Percentiles rank a stretch among this genome's conserved stretches.
phyloP scores from a whole-genome alignment of 2,329 filamentous ascomycete genomes.

The Fusarium scirpi region DNA sequence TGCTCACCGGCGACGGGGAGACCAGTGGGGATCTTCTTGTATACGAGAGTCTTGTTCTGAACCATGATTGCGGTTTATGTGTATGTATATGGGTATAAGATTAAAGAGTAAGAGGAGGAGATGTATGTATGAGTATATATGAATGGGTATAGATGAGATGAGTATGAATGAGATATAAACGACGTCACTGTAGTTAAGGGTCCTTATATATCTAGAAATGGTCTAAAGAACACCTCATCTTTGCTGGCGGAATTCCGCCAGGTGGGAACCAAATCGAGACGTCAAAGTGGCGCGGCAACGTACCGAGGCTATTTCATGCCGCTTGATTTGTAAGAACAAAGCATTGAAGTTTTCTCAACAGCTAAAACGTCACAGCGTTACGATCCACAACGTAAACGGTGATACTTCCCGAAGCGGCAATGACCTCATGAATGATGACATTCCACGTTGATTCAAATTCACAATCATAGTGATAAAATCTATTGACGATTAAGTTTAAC shows the following conservation, averaged over 20 bases:
- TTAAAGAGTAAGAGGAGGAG: not conserved
- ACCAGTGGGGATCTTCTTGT: conserved; percentile 75
- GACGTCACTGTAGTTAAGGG: conserved; percentile 21
- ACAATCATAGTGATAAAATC: not conserved
- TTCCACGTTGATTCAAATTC: not conserved
- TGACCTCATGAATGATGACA: conserved; percentile 22
- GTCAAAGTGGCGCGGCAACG: conserved; percentile 16
- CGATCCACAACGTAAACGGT: conserved; percentile 30
- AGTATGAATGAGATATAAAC: conserved; percentile 3
- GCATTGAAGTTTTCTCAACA: conserved; percentile 13
- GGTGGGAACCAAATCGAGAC: not conserved
- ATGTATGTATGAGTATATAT: not conserved
- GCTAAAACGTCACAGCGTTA: conserved; percentile 30
- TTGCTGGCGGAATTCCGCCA: no score
- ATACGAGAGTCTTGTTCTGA: conserved; percentile 80
- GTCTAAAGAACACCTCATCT: not conserved
- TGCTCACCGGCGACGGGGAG: conserved; percentile 78
- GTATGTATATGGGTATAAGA: not conserved
- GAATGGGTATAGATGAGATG: not conserved
- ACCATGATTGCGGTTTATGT: conserved; percentile 48
- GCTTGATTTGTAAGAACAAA: conserved; percentile 33
- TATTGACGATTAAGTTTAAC: not conserved
- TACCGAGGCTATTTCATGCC: conserved; percentile 17
- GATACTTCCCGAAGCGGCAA: conserved; percentile 36
- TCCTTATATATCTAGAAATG: conserved; percentile 17